phyloP scores from a whole-genome alignment of 139 green algal genomes.

The Chlorella sp. region DNA sequence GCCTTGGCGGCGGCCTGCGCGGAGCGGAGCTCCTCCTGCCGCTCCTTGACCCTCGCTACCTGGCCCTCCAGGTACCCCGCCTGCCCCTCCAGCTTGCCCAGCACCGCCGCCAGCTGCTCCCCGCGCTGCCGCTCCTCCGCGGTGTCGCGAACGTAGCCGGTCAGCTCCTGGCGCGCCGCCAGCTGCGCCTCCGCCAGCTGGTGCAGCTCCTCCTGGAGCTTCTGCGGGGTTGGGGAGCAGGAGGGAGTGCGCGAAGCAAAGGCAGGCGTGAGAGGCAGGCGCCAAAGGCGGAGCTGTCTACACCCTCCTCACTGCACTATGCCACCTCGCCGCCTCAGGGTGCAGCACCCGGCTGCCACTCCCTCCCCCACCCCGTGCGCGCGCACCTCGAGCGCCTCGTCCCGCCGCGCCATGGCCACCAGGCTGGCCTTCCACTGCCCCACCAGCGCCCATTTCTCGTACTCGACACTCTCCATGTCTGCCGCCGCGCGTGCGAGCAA shows the following conservation, averaged over 20 bases:
- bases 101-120: slow-evolving; percentile 71
- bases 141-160: slow-evolving; percentile 72
- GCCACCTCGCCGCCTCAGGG: no score
- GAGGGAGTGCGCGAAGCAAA: no score
- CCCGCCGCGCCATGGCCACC: slow-evolving; percentile 71
- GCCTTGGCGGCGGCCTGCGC: no score
- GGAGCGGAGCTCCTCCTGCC: slow-evolving; percentile 4
- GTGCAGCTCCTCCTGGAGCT: slow-evolving; percentile 72
- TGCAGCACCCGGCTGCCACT: no score
- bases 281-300: no score
- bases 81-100: slow-evolving; percentile 77
- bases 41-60: slow-evolving; percentile 43
- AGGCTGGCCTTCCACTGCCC: slow-evolving; percentile 83
- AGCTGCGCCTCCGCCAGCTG: slow-evolving; percentile 78
- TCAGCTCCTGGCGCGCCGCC: slow-evolving; percentile 67
- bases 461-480: slow-evolving; percentile 89
- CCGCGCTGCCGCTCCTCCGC: slow-evolving; percentile 65
- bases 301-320: no score
- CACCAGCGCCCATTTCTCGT: slow-evolving; percentile 90
- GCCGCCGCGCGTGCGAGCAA: slow-evolving; percentile 57
- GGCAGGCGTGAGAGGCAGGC: no score
- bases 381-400: slow-evolving; percentile 66
- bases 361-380: not conserved
- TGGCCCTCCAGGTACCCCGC: slow-evolving; percentile 60
- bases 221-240: slow-evolving; percentile 25